These are phyloP conservation scores for Xerophyta viscosa DNA, from an alignment of 106 monocot genomes.

Conservation along the genomic window DNA sequence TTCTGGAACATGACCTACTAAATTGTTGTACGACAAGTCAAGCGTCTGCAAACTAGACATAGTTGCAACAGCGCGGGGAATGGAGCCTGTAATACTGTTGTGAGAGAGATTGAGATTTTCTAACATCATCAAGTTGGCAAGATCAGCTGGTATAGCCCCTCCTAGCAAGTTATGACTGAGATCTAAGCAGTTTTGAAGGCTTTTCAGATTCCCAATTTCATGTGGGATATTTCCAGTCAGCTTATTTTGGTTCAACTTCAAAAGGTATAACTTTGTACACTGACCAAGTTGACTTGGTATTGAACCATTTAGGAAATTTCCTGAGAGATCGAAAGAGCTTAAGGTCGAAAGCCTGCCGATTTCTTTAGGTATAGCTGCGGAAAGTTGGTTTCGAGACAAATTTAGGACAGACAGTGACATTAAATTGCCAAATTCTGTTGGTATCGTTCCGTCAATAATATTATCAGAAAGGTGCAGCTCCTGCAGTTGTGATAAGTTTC, in stretches of 20 bases:
- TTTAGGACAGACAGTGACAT: neutral
- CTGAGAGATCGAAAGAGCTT: conserved; percentile 9
- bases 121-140: neutral
- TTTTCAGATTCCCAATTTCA: conserved; percentile 13
- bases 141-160: conserved; percentile 13
- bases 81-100: conserved; percentile 1
- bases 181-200: conserved; percentile 10
- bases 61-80: conserved; percentile 9
- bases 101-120: conserved; percentile 18
- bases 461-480: neutral
- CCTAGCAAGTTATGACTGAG: conserved; percentile 15
- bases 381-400: conserved; percentile 7
- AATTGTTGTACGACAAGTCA: conserved; percentile 21
- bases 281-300: conserved; percentile 5
- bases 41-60: conserved; percentile 9
- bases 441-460: neutral
- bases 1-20: conserved; percentile 10
- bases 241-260: conserved; percentile 9
- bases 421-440: neutral
- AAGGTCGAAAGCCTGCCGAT: conserved; percentile 1
- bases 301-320: neutral
- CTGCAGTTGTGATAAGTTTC: neutral
- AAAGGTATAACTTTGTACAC: neutral
- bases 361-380: conserved; percentile 5
- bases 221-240: conserved; percentile 12